Evolutionary conservation across 805 yeast species (phyloP).

Genomic region (Wickerhamiella brachini): DNA sequence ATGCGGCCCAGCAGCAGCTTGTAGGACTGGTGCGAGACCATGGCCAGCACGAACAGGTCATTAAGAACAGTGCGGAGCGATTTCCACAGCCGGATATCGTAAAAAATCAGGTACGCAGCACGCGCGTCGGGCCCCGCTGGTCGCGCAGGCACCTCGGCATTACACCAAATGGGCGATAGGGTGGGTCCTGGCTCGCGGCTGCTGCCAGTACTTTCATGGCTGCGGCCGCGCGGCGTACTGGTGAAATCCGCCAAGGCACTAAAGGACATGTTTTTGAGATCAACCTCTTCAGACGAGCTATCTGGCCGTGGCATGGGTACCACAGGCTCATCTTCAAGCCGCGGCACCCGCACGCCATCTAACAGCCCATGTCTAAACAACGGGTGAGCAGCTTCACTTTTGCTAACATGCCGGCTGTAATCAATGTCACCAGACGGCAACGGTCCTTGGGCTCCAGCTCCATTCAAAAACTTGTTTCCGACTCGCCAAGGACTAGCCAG

Average conservation of each 20-base stretch:
- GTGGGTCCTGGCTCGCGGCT: neutral
- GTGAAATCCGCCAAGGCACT: neutral
- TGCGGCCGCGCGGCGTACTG: neutral
- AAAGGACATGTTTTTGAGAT: neutral
- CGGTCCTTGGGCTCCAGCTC: neutral
- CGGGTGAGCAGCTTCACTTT: neutral
- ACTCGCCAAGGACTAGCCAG: conserved; percentile 48
- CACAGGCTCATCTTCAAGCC: neutral
- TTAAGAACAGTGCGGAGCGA: conserved; percentile 42
- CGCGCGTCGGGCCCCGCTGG: conserved; percentile 20
- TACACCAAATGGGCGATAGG: neutral
- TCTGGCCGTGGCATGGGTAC: neutral
- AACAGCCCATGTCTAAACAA: neutral
- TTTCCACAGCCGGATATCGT: conserved; percentile 66
- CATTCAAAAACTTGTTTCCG: conserved; percentile 27
- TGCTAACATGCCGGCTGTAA: neutral
- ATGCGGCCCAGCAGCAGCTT: conserved; percentile 55
- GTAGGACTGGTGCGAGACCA: conserved; percentile 46
- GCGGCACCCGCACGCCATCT: conserved; percentile 1
- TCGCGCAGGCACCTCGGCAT: neutral
- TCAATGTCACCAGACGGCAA: conserved; percentile 1
- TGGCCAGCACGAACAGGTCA: conserved; percentile 48
- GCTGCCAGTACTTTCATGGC: neutral
- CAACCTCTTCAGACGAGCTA: neutral
- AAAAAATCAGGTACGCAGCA: conserved; percentile 43